A percentile compares a stretch with the other conserved stretches of the same genome.
These are phyloP conservation scores for Phytophthora pseudosyringae DNA, from an alignment of 352 stramenopile genomes.

Conservation along the genomic window DNA sequence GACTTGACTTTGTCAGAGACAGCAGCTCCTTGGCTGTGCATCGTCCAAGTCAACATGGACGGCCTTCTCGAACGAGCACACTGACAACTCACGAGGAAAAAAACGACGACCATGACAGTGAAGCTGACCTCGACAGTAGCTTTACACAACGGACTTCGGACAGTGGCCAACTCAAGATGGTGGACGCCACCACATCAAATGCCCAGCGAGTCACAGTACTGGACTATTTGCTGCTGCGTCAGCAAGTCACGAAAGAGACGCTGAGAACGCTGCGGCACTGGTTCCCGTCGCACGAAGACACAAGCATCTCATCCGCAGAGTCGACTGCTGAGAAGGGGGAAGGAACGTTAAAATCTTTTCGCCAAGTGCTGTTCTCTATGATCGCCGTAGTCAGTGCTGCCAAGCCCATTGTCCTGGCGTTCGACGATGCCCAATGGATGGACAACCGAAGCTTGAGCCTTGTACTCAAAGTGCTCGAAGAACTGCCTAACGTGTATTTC, in stretches of 20 bases:
- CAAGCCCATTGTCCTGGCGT: conserved; percentile 71
- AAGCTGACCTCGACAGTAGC: conserved; percentile 23
- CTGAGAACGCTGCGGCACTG: conserved; percentile 55
- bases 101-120: conserved; percentile 1
- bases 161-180: neutral
- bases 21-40: conserved; percentile 18
- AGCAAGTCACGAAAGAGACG: conserved; percentile 50
- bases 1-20: conserved; percentile 4
- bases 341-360: conserved; percentile 52
- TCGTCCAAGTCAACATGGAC: conserved; percentile 27
- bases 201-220: conserved; percentile 57
- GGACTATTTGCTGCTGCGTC: conserved; percentile 62
- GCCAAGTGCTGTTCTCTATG: conserved; percentile 63
- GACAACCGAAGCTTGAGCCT: conserved; percentile 68
- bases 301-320: conserved; percentile 4
- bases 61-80: conserved; percentile 29
- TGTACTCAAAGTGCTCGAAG: conserved; percentile 59
- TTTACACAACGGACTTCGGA: conserved; percentile 1
- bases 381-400: conserved; percentile 53
- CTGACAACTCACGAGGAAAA: conserved; percentile 37
- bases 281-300: conserved; percentile 45
- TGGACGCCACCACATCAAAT: conserved; percentile 17
- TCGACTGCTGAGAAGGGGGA: conserved; percentile 41
- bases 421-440: conserved; percentile 84
- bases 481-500: conserved; percentile 64